phyloP scores from a whole-genome alignment of 345 rosid genomes.

The Nephelium lappaceum region DNA sequence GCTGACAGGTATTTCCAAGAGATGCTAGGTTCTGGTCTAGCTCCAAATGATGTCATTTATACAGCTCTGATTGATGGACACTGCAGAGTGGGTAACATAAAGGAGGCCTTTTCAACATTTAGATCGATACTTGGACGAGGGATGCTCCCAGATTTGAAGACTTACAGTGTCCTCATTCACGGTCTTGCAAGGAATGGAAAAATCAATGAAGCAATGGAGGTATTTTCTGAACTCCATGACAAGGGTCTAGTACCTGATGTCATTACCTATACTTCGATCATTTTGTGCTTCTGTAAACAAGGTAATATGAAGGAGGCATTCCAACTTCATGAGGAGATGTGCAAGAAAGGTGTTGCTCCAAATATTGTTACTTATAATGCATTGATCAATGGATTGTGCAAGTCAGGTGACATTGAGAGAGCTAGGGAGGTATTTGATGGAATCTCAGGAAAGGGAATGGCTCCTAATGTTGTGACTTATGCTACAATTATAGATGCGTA shows the following conservation, averaged over 20 bases:
- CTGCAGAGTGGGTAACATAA: slow-evolving; percentile 58
- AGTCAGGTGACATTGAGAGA: slow-evolving; percentile 53
- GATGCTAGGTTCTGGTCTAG: slow-evolving; percentile 62
- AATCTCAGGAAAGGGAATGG: slow-evolving; percentile 58
- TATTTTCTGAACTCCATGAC: slow-evolving; percentile 58
- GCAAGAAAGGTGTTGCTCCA: slow-evolving; percentile 53
- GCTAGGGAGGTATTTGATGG: slow-evolving; percentile 61
- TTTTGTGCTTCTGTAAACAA: slow-evolving; percentile 61
- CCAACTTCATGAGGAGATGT: slow-evolving; percentile 53
- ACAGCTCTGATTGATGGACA: slow-evolving; percentile 59
- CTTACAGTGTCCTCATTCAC: slow-evolving; percentile 60
- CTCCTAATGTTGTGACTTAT: slow-evolving; percentile 58
- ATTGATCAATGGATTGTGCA: slow-evolving; percentile 67
- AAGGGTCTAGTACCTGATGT: slow-evolving; percentile 65
- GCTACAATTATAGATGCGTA: slow-evolving; percentile 70
- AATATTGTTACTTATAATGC: slow-evolving; percentile 64
- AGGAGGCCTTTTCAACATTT: slow-evolving; percentile 56
- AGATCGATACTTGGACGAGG: slow-evolving; percentile 56
- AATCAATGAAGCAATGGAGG: slow-evolving; percentile 55
- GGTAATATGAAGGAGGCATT: slow-evolving; percentile 52
- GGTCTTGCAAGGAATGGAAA: slow-evolving; percentile 66
- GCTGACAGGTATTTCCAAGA: slow-evolving; percentile 64
- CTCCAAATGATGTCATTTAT: slow-evolving; percentile 61
- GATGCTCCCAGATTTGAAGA: slow-evolving; percentile 50
- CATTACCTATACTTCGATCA: slow-evolving; percentile 62